phyloP scores from a whole-genome alignment of 768 basidiomycete species.

The Coprinellus micaceus region DNA sequence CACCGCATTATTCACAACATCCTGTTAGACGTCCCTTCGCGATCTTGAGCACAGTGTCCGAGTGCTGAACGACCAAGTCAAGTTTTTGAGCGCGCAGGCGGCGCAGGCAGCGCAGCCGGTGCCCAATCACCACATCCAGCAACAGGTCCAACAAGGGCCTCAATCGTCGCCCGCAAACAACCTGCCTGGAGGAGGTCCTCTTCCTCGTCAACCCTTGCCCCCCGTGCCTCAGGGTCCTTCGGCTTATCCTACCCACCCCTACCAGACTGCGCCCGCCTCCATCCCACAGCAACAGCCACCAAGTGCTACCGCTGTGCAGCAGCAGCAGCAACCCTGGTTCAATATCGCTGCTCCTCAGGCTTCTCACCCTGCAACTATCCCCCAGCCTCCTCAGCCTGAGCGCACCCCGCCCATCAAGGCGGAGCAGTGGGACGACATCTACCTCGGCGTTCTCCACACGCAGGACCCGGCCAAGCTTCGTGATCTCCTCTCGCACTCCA shows the following conservation, averaged over 20 bases:
- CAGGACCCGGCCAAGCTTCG: constrained; percentile 74
- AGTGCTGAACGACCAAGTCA: constrained; percentile 75
- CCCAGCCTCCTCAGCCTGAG: constrained; percentile 48
- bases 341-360: constrained; percentile 78
- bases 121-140: constrained; percentile 32
- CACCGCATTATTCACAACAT: background rate
- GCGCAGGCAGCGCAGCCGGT: constrained; percentile 22
- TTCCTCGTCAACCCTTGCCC: constrained; percentile 39
- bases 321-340: constrained; percentile 69
- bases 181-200: constrained; percentile 1
- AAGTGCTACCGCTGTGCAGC: constrained; percentile 35
- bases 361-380: constrained; percentile 72
- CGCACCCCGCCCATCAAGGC: constrained; percentile 51
- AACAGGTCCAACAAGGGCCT: constrained; percentile 12
- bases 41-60: constrained; percentile 80
- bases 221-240: constrained; percentile 11
- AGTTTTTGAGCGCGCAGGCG: constrained; percentile 67
- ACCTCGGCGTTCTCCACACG: constrained; percentile 69
- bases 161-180: constrained; percentile 10
- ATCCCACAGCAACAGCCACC: constrained; percentile 36
- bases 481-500: constrained; percentile 67
- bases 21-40: constrained; percentile 60
- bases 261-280: constrained; percentile 19
- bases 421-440: constrained; percentile 85
- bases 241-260: constrained; percentile 2